Evolutionary conservation across 2,329 filamentous ascomycete genomes (phyloP).

Genomic region (Chalaropsis ovoidea): DNA sequence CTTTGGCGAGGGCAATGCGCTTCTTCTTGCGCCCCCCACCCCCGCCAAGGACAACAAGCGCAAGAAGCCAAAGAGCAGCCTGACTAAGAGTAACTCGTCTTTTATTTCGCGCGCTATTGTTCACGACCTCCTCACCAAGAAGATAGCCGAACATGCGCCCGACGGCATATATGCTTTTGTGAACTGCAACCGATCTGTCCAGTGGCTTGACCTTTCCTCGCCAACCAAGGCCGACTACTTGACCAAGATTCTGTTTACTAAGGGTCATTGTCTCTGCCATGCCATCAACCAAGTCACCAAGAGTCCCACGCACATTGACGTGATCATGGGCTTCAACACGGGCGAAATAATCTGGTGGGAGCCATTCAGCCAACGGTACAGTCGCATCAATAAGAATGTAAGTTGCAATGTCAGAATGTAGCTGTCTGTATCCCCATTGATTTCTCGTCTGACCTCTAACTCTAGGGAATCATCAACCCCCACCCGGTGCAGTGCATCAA

Average conservation of each 20-base stretch:
- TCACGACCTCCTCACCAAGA: conserved; percentile 69
- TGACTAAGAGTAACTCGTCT: conserved; percentile 95
- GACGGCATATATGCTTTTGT: conserved; percentile 85
- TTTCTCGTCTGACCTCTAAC: conserved; percentile 22
- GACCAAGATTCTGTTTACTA: conserved; percentile 94
- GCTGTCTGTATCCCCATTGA: background rate
- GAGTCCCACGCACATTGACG: conserved; percentile 67
- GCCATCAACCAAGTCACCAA: conserved; percentile 83
- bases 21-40: conserved; percentile 48
- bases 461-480: conserved; percentile 73
- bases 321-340: conserved; percentile 91
- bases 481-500: conserved; percentile 77
- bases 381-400: conserved; percentile 90
- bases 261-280: conserved; percentile 88
- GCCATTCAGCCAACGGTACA: conserved; percentile 90
- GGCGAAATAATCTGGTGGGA: conserved; percentile 99
- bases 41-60: conserved; percentile 66
- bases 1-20: conserved; percentile 78
- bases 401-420: background rate
- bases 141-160: conserved; percentile 63
- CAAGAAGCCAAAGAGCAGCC: conserved; percentile 94
- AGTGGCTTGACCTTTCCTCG: conserved; percentile 87
- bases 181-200: conserved; percentile 89
- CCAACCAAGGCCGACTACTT: conserved; percentile 73
- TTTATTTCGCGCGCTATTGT: conserved; percentile 96